phyloP scores from a whole-genome alignment of 1,139 yeast species.

The Saccharomyces hybrid region DNA sequence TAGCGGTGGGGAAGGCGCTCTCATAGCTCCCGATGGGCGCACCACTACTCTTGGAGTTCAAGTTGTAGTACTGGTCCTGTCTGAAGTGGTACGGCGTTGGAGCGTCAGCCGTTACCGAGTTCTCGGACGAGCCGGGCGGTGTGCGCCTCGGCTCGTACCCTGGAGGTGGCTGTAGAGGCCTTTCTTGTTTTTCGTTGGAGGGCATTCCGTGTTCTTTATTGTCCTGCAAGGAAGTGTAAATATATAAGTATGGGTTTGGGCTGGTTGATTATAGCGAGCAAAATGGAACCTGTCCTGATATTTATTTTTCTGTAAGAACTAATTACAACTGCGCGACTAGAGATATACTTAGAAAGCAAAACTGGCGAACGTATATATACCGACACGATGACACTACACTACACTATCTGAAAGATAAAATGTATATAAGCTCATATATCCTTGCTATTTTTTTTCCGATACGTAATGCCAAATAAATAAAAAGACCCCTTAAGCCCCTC shows the following conservation, averaged over 20 bases:
- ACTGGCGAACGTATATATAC: too few relatives aligned
- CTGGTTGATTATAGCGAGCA: too few relatives aligned
- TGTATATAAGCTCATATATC: too few relatives aligned
- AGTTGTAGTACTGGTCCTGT: slow-evolving; percentile 26
- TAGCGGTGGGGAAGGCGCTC: slow-evolving; percentile 27
- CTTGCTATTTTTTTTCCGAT: too few relatives aligned
- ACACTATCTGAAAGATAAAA: too few relatives aligned
- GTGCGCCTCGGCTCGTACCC: slow-evolving; percentile 2
- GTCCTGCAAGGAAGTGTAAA: too few relatives aligned
- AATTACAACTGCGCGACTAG: too few relatives aligned
- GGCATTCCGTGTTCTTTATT: not conserved
- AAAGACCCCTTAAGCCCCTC: not conserved
- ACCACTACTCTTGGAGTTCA: slow-evolving; percentile 32
- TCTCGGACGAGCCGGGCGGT: not conserved
- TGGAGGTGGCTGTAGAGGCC: slow-evolving; percentile 17
- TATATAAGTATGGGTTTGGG: not conserved
- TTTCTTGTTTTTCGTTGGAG: slow-evolving; percentile 9
- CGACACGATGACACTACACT: too few relatives aligned
- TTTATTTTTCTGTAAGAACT: too few relatives aligned
- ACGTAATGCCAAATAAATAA: not conserved
- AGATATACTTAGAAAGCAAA: too few relatives aligned
- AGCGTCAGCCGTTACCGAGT: not conserved
- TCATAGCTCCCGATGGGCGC: slow-evolving; percentile 59
- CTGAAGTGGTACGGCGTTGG: slow-evolving; percentile 21
- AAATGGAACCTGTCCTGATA: too few relatives aligned